Conservation (phyloP, 495 filamentous ascomycete species). For the Cladorrhinum samala region DNA sequence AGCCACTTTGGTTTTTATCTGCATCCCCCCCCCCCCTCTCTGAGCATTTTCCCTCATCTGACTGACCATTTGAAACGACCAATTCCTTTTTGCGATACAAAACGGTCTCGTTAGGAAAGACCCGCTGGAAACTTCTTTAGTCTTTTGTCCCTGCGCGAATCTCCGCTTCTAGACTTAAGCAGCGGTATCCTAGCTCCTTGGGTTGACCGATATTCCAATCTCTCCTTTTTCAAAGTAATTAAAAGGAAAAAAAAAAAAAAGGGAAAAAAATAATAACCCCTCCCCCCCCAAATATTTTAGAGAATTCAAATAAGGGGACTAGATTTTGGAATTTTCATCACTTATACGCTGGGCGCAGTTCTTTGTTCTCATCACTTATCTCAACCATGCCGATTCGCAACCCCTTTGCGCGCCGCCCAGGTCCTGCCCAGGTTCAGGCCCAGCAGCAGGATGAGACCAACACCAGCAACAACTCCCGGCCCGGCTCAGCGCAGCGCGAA, state of each 20-base stretch:
- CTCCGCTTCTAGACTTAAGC: neutral
- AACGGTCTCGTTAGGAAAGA: neutral
- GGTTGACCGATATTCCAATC: neutral
- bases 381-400: slow-evolving; percentile 68
- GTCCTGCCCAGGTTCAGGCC: slow-evolving; percentile 29
- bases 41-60: neutral
- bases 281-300: neutral
- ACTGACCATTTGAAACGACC: neutral
- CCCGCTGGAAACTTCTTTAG: neutral
- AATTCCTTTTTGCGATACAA: neutral
- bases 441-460: slow-evolving; percentile 53
- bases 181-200: neutral
- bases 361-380: neutral
- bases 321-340: no score
- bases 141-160: neutral
- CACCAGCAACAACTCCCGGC: no score
- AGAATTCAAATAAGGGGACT: no score
- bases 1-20: neutral
- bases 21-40: no score
- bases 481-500: no score
- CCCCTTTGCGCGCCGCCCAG: slow-evolving; percentile 58
- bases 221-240: neutral
- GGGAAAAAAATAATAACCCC: neutral
- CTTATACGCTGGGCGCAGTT: no score
- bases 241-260: neutral